Base-by-base conservation (phyloP, 352 stramenopile species). In the Albugo laibachii region DNA sequence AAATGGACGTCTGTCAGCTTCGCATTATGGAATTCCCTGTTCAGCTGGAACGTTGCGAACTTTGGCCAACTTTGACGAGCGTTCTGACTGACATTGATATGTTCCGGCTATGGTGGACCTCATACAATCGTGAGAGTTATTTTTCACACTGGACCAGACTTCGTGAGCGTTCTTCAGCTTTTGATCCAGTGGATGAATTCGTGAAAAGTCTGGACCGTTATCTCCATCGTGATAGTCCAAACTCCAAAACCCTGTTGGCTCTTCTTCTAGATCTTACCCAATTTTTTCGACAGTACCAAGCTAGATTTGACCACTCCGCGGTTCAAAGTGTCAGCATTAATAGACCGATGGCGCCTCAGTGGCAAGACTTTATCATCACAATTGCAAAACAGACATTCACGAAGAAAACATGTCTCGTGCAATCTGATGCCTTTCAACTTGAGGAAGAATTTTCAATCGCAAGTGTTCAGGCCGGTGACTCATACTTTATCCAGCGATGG, bases 51-150 rank as follows among this genome's bases (percentile, higher is more conserved):
- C 68, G 77, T 8, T 89, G 77, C 15, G 53, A 50, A 2, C 56
- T 78, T 54, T 89, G 77, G 77, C 51, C 54, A 13, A 61, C 72
- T 11, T 61, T 89, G 11, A 72, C 86, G 47, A 66, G 45, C 15
- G 53, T 64, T 16, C 66, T 89, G 6, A 72, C 85, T n/a, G 76
- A 87, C 46, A 84, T 89, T 49, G 76, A 78, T 48, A 85, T 87
- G 74, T 89, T 86, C 47, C 77, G 82, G 48, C 57, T 86, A 21
- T 89, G 77, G 77, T 86, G 77, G 77, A 62, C 55, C 49, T 68
- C 74, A 48, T 69, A 73, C 45, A 89, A 89, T 50, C 69, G 74
- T 5, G 68, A 86, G 46, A 73, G 83, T 38, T 79, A 82, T 53
- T 80, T 86, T 45, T 69, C 65, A 14, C 83, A 86, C 50, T 89